phyloP scores from a whole-genome alignment of 2,329 filamentous ascomycete genomes.

The Drechslera avenae region DNA sequence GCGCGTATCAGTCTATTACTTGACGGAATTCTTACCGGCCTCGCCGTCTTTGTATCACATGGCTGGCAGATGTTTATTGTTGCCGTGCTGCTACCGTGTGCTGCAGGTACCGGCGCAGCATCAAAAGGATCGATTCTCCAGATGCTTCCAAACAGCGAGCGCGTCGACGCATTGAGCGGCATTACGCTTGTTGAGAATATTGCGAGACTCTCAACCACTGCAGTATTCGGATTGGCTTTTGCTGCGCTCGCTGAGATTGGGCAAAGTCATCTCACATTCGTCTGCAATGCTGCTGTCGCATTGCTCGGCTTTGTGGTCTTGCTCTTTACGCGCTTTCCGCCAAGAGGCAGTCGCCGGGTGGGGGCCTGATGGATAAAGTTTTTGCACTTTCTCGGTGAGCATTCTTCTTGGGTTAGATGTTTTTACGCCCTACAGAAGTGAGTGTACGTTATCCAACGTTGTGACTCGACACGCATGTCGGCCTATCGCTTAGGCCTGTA shows the following conservation, averaged over 20 bases:
- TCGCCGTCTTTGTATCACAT: conserved; percentile 65
- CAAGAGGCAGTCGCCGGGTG: conserved; percentile 42
- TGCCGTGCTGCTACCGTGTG: conserved; percentile 68
- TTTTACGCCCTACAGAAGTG: not conserved
- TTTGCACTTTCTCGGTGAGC: not conserved
- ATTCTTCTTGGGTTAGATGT: too few relatives aligned
- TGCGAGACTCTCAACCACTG: conserved; percentile 65
- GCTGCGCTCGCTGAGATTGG: conserved; percentile 65
- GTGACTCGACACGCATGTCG: too few relatives aligned
- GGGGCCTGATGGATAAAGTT: not conserved
- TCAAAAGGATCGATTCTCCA: conserved; percentile 76
- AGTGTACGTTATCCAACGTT: not conserved
- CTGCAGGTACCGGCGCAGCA: conserved; percentile 70
- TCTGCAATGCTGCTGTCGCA: conserved; percentile 66
- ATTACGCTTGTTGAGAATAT: conserved; percentile 74
- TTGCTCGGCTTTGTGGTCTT: conserved; percentile 57
- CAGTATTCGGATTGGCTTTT: conserved; percentile 71
- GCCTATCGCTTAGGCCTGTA: too few relatives aligned
- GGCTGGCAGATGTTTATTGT: conserved; percentile 73
- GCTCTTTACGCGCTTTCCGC: conserved; percentile 54
- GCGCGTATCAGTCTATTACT: conserved; percentile 68
- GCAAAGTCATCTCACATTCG: conserved; percentile 67
- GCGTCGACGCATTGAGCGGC: conserved; percentile 69
- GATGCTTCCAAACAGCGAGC: conserved; percentile 66
- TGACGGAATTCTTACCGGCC: conserved; percentile 67